Percentiles rank a stretch among this genome's conserved stretches.
phyloP scores from a whole-genome alignment of 108 stramenopile genomes.

The Skeletonema menzelii region DNA sequence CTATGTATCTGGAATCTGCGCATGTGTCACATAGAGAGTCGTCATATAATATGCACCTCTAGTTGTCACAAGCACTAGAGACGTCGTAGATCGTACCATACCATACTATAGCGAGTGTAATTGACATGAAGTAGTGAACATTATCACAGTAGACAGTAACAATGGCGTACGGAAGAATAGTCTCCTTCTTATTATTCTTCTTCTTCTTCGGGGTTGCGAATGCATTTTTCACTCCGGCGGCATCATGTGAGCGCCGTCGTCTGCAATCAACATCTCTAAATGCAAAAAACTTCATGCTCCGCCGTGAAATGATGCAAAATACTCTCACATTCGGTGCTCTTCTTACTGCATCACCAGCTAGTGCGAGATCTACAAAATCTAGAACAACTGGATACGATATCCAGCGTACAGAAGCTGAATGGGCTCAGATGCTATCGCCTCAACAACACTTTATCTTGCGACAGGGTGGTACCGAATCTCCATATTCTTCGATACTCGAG shows the following conservation, averaged over 20 bases:
- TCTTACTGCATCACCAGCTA: conserved; percentile 9
- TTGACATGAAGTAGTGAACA: no score
- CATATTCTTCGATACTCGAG: conserved; percentile 70
- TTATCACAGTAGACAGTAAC: no score
- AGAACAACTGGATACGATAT: conserved; percentile 58
- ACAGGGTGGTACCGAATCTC: conserved; percentile 76
- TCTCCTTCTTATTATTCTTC: not conserved
- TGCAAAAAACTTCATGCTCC: not conserved
- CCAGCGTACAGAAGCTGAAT: conserved; percentile 69
- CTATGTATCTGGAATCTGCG: no score
- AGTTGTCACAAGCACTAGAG: no score
- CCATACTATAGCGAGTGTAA: no score
- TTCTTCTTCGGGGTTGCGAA: not conserved
- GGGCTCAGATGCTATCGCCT: conserved; percentile 55
- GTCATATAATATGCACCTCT: no score
- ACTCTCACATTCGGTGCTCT: conserved; percentile 6
- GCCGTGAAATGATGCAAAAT: not conserved
- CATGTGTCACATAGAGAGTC: no score
- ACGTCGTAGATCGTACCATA: no score
- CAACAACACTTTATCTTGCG: conserved; percentile 74
- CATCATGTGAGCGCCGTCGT: not conserved
- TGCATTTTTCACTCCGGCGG: not conserved
- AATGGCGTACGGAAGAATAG: not conserved
- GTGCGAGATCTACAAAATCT: conserved; percentile 31
- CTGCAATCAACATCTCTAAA: not conserved